phyloP scores from a whole-genome alignment of 108 stramenopile species.

The Pseudonitzschia delicatissima region DNA sequence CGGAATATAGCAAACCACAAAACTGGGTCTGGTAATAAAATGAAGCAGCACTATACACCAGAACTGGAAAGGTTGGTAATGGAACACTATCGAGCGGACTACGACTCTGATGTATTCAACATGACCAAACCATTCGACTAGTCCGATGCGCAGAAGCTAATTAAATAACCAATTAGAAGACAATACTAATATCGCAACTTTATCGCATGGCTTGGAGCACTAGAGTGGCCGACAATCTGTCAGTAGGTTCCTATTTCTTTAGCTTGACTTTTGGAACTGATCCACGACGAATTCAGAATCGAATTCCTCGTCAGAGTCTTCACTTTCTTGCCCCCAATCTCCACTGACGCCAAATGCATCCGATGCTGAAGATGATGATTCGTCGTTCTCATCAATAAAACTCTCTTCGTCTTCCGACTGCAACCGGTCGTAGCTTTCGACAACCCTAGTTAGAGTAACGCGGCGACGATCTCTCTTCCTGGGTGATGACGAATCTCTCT shows the following conservation, averaged over 20 bases:
- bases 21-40: constrained; percentile 1
- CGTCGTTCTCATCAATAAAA: constrained; percentile 1
- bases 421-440: neutral
- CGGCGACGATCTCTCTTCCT: neutral
- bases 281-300: neutral
- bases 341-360: constrained; percentile 26
- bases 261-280: neutral
- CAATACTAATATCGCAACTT: too few relatives aligned
- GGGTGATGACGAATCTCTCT: neutral
- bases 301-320: neutral
- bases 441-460: neutral
- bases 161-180: too few relatives aligned
- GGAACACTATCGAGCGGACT: constrained; percentile 8
- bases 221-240: too few relatives aligned
- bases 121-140: neutral
- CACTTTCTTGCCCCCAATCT: constrained; percentile 21
- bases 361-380: constrained; percentile 4
- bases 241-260: too few relatives aligned
- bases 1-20: constrained; percentile 6
- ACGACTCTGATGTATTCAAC: neutral
- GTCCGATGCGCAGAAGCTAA: too few relatives aligned
- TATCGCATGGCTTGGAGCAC: too few relatives aligned
- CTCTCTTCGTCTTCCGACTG: constrained; percentile 15
- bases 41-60: neutral
- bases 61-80: neutral